These are phyloP conservation scores for Eutypella sp. DNA, from an alignment of 2,329 filamentous ascomycete genomes.

Conservation along the genomic window DNA sequence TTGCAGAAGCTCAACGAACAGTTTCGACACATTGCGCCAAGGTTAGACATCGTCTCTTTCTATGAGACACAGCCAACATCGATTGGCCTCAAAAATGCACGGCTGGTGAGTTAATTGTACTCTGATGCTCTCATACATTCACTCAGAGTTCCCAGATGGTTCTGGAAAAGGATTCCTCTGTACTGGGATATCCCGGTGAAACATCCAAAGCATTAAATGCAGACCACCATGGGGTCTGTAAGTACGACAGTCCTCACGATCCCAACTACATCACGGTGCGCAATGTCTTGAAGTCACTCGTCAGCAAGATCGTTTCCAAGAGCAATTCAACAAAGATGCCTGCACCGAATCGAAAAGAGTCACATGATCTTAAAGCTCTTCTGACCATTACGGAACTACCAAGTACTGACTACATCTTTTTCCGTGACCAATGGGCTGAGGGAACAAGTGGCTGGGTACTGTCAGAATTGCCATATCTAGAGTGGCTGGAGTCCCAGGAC, in stretches of 20 bases:
- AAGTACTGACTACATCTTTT: conserved; percentile 11
- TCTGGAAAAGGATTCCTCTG: conserved; percentile 32
- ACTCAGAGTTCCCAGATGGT: conserved; percentile 10
- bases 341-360: not conserved
- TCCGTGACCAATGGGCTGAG: conserved; percentile 10
- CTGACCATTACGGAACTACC: conserved; percentile 9
- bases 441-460: conserved; percentile 11
- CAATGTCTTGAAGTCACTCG: conserved; percentile 22
- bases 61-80: conserved; percentile 20
- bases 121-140: too few species aligned
- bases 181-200: conserved; percentile 38
- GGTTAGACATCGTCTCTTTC: conserved; percentile 20
- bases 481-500: conserved; percentile 4
- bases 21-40: conserved; percentile 22
- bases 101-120: conserved; percentile 6
- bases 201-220: conserved; percentile 31
- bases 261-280: conserved; percentile 31
- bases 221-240: conserved; percentile 38
- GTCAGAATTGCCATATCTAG: not conserved
- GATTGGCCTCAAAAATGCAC: conserved; percentile 4
- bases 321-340: not conserved
- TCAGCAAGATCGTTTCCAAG: conserved; percentile 5
- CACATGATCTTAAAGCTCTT: conserved; percentile 5
- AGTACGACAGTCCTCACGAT: conserved; percentile 31
- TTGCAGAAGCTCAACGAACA: conserved; percentile 23